Conservation (phyloP, 2,329 filamentous ascomycete species). For the Cytospora chrysosperma region DNA sequence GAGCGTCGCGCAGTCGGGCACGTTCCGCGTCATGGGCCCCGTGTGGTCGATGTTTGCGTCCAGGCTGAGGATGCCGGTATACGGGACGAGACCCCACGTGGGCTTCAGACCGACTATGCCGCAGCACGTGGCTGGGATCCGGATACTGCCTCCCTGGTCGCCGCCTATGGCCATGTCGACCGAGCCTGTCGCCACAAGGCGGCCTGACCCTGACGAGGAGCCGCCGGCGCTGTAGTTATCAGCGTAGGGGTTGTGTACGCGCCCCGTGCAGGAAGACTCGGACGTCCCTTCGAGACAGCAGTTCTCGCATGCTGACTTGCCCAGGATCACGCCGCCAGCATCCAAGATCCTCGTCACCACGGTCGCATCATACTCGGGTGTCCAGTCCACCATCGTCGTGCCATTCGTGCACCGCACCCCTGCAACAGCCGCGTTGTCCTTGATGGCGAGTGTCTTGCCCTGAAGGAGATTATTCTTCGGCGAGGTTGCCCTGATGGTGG, state of each 20-base stretch:
- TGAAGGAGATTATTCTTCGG: slow-evolving; percentile 7
- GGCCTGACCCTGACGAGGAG: slow-evolving; percentile 35
- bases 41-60: slow-evolving; percentile 45
- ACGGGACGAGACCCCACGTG: slow-evolving; percentile 43
- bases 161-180: slow-evolving; percentile 21
- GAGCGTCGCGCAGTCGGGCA: slow-evolving; percentile 41
- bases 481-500: slow-evolving; percentile 3
- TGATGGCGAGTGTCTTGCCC: slow-evolving; percentile 26
- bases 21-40: slow-evolving; percentile 41
- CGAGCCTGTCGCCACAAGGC: slow-evolving; percentile 30
- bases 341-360: slow-evolving; percentile 29
- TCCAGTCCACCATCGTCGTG: slow-evolving; percentile 23
- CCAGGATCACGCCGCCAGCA: slow-evolving; percentile 30
- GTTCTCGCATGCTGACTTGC: slow-evolving; percentile 32
- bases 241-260: slow-evolving; percentile 31
- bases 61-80: slow-evolving; percentile 42
- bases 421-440: slow-evolving; percentile 34
- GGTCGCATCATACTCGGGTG: slow-evolving; percentile 28
- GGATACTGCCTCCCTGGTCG: slow-evolving; percentile 35
- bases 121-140: slow-evolving; percentile 33
- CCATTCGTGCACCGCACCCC: slow-evolving; percentile 31
- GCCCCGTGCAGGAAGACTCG: slow-evolving; percentile 31
- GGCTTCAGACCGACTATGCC: slow-evolving; percentile 40
- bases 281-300: slow-evolving; percentile 33
- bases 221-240: slow-evolving; percentile 32